Conservation (phyloP, 169 alveolate species). For the Eimeria tenella region DNA sequence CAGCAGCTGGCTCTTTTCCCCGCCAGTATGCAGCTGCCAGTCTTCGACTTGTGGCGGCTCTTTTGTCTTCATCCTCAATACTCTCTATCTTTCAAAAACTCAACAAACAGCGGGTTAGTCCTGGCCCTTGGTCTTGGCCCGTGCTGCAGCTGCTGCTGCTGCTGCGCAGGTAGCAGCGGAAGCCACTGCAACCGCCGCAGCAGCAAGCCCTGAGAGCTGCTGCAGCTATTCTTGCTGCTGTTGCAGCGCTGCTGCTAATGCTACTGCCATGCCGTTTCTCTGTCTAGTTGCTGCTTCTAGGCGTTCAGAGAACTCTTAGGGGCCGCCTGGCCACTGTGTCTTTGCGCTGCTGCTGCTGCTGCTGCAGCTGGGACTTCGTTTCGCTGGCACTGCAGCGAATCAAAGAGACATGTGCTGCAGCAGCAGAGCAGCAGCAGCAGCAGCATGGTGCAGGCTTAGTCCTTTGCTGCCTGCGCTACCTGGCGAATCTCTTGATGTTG, state of each 20-base stretch:
- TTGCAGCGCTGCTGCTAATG: background rate
- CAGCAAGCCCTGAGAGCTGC: background rate
- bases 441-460: constrained; percentile 32
- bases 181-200: background rate
- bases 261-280: no score
- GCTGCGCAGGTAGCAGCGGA: background rate
- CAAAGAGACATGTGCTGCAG: constrained; percentile 33
- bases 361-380: constrained; percentile 58
- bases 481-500: constrained; percentile 40
- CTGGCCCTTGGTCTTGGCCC: no score
- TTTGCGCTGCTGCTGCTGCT: background rate
- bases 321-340: no score
- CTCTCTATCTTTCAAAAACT: constrained; percentile 12
- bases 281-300: no score
- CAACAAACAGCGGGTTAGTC: constrained; percentile 45
- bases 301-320: no score
- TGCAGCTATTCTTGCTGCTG: background rate
- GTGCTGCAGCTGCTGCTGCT: background rate
- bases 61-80: constrained; percentile 61
- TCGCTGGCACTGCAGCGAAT: constrained; percentile 45
- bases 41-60: constrained; percentile 68
- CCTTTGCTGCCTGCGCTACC: constrained; percentile 62
- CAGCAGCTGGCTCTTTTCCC: constrained; percentile 61
- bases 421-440: constrained; percentile 58
- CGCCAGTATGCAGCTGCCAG: constrained; percentile 40